Evolutionary conservation across 2,329 filamentous ascomycete species (phyloP).

Genomic region (Calonectria hawksworthii): DNA sequence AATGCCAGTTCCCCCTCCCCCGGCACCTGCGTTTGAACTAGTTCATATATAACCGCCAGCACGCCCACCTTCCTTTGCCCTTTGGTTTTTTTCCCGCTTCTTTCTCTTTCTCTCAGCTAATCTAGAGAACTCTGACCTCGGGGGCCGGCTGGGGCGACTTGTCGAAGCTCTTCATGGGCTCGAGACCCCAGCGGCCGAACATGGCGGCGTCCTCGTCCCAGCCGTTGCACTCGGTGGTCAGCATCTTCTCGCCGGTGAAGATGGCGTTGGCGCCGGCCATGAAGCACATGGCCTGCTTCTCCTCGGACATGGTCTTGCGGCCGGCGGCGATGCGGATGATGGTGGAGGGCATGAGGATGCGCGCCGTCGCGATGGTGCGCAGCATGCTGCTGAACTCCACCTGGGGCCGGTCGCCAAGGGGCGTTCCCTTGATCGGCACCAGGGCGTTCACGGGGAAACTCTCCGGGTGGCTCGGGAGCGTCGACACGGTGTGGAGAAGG

Average conservation of each 20-base stretch:
- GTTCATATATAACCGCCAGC: background rate
- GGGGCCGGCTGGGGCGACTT: constrained; percentile 48
- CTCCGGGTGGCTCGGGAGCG: constrained; percentile 85
- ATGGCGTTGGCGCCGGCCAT: constrained; percentile 94
- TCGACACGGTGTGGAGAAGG: constrained; percentile 85
- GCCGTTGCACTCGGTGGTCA: constrained; percentile 91
- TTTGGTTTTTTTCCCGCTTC: background rate
- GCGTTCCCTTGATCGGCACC: constrained; percentile 91
- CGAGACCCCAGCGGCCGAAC: constrained; percentile 86
- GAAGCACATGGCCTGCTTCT: constrained; percentile 91
- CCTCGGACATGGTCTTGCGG: constrained; percentile 85
- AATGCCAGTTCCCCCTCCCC: constrained; percentile 5
- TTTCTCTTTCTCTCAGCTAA: background rate
- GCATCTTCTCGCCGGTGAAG: constrained; percentile 95
- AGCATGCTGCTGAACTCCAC: constrained; percentile 84
- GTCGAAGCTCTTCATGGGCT: constrained; percentile 77
- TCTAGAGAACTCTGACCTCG: constrained; percentile 44
- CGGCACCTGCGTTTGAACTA: constrained; percentile 4
- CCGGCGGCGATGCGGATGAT: constrained; percentile 91
- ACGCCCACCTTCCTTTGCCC: background rate
- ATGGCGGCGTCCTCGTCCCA: constrained; percentile 91
- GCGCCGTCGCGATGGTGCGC: constrained; percentile 86
- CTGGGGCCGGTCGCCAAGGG: constrained; percentile 80
- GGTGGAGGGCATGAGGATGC: constrained; percentile 85
- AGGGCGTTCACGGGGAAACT: constrained; percentile 93